Evolutionary conservation across 768 basidiomycete species (phyloP).

Genomic region (Harrya chromipes): DNA sequence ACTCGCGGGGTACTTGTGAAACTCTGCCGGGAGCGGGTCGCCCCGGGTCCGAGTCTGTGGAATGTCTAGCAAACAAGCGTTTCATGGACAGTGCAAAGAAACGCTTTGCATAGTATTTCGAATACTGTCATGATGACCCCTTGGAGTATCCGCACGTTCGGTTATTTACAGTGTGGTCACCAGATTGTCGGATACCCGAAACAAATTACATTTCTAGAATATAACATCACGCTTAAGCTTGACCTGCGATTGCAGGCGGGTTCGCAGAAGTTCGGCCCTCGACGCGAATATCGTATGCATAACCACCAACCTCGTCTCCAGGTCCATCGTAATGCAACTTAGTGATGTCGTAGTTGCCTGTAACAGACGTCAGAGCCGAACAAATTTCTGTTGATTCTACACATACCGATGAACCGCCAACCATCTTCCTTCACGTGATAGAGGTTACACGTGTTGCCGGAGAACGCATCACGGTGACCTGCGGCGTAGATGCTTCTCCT

Average conservation of each 20-base stretch:
- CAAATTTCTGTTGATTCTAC: not conserved
- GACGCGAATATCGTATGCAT: slow-evolving; percentile 76
- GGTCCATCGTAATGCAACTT: slow-evolving; percentile 90
- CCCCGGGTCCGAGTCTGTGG: slow-evolving; percentile 9
- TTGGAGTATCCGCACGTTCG: too few relatives aligned
- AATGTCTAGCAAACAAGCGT: slow-evolving; percentile 26
- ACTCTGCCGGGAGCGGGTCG: not conserved
- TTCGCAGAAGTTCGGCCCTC: slow-evolving; percentile 55
- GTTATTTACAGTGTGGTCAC: not conserved
- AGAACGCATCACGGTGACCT: slow-evolving; percentile 94
- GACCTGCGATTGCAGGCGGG: slow-evolving; percentile 36
- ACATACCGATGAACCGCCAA: slow-evolving; percentile 92
- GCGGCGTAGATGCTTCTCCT: slow-evolving; percentile 94
- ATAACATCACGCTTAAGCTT: slow-evolving; percentile 28
- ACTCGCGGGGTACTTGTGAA: not conserved
- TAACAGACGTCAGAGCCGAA: slow-evolving; percentile 9
- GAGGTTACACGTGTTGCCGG: slow-evolving; percentile 93
- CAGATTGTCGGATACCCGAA: not conserved
- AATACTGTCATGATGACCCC: too few relatives aligned
- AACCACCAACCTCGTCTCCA: slow-evolving; percentile 70
- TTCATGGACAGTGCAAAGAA: slow-evolving; percentile 25
- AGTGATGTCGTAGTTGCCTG: slow-evolving; percentile 91
- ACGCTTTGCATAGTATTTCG: not conserved
- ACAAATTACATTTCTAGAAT: slow-evolving; percentile 21
- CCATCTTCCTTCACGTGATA: slow-evolving; percentile 94